These are phyloP conservation scores for Persicaria maculosa DNA, from an alignment of 148 eudicot genomes.

Conservation along the genomic window DNA sequence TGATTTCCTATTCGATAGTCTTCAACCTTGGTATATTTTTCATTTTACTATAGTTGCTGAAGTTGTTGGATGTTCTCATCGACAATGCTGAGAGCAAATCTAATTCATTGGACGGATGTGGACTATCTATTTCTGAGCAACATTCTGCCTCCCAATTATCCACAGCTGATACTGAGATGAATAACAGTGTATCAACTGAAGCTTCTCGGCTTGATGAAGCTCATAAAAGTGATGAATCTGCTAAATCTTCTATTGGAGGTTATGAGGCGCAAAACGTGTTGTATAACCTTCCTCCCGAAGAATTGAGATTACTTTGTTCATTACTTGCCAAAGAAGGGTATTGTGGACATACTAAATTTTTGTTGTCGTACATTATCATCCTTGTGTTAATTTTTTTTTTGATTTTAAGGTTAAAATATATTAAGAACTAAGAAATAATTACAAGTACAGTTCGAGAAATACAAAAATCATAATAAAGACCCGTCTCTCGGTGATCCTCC, in stretches of 20 bases:
- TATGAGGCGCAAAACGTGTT: slow-evolving; percentile 36
- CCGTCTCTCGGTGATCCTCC: too few species aligned
- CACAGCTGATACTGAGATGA: slow-evolving; percentile 37
- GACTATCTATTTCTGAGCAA: slow-evolving; percentile 40
- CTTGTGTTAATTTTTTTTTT: too few species aligned
- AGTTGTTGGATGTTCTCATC: slow-evolving; percentile 75
- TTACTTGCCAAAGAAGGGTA: slow-evolving; percentile 95
- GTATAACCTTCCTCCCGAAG: slow-evolving; percentile 57
- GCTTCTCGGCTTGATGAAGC: slow-evolving; percentile 36
- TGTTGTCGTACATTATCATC: not conserved
- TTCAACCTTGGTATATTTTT: not conserved
- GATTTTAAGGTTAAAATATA: too few species aligned
- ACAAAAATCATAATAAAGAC: too few species aligned
- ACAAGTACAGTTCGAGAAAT: too few species aligned
- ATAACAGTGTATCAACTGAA: slow-evolving; percentile 23
- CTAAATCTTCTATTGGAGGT: slow-evolving; percentile 20
- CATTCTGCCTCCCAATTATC: slow-evolving; percentile 36
- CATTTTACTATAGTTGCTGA: slow-evolving; percentile 45
- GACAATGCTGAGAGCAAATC: slow-evolving; percentile 75
- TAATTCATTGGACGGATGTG: slow-evolving; percentile 37
- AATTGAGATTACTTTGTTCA: slow-evolving; percentile 78
- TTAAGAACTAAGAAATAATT: too few species aligned
- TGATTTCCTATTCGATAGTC: not conserved
- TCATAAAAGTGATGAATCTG: slow-evolving; percentile 37
- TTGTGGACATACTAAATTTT: slow-evolving; percentile 3